Conservation (phyloP, 1,284 basidiomycete genomes). For the Quambalaria eucalypti region DNA sequence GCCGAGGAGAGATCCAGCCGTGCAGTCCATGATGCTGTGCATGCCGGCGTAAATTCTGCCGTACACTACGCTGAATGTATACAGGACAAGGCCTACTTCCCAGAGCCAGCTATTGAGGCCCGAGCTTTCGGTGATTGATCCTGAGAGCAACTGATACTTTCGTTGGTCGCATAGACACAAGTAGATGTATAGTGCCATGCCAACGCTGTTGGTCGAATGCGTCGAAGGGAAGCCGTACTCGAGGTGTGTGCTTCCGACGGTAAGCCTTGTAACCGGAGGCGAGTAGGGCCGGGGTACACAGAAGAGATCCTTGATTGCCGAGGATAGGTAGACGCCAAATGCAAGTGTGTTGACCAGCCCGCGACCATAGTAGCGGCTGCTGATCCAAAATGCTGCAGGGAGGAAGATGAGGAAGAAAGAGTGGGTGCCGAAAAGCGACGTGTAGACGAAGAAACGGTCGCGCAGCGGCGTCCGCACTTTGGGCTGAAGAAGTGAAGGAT, state of each 20-base stretch:
- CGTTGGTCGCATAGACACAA: slow-evolving; percentile 27
- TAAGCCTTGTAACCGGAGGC: slow-evolving; percentile 75
- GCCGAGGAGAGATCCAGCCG: slow-evolving; percentile 41
- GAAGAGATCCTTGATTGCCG: slow-evolving; percentile 75
- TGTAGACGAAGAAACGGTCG: slow-evolving; percentile 83
- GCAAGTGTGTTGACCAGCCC: slow-evolving; percentile 61
- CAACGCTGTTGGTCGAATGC: slow-evolving; percentile 82
- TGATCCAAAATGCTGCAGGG: slow-evolving; percentile 80
- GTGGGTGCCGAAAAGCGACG: slow-evolving; percentile 69
- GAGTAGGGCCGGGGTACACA: slow-evolving; percentile 84
- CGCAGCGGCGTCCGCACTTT: slow-evolving; percentile 53
- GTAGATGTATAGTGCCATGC: slow-evolving; percentile 57
- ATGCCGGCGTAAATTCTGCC: slow-evolving; percentile 66
- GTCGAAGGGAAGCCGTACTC: slow-evolving; percentile 89
- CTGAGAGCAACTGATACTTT: not conserved
- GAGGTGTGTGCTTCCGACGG: slow-evolving; percentile 49
- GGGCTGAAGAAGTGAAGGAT: slow-evolving; percentile 4
- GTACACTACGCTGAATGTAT: slow-evolving; percentile 65
- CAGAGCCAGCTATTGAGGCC: slow-evolving; percentile 14
- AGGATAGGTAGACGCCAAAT: slow-evolving; percentile 72
- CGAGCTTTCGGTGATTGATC: not conserved
- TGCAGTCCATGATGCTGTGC: slow-evolving; percentile 47
- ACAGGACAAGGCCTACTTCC: slow-evolving; percentile 27
- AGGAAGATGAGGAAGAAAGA: slow-evolving; percentile 88
- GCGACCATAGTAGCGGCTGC: slow-evolving; percentile 60